Percentiles rank a stretch among this genome's conserved stretches.
phyloP scores from a whole-genome alignment of 1,284 basidiomycete species.

The Microbotryum scabiosae region DNA sequence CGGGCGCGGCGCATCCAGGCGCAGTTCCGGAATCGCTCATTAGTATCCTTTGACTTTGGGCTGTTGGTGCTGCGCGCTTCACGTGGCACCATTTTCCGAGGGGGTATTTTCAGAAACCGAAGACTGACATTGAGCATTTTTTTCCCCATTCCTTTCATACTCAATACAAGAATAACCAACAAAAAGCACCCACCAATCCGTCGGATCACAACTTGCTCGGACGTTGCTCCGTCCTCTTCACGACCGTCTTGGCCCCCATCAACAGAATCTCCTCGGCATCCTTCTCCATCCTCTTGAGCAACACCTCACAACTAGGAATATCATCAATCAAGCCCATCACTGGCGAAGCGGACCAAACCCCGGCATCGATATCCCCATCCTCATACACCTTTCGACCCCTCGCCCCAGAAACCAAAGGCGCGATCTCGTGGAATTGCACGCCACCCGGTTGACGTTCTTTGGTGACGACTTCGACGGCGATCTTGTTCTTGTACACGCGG shows the following conservation, averaged over 20 bases:
- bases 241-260: slow-evolving; percentile 15
- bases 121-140: too few species aligned
- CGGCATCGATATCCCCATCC: slow-evolving; percentile 62
- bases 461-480: slow-evolving; percentile 68
- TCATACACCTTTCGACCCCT: slow-evolving; percentile 74
- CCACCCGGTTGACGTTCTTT: slow-evolving; percentile 72
- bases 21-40: too few species aligned
- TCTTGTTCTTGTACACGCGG: slow-evolving; percentile 49
- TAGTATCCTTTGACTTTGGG: too few species aligned
- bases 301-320: slow-evolving; percentile 70
- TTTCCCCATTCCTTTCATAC: too few species aligned
- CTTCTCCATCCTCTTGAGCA: slow-evolving; percentile 61
- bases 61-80: too few species aligned
- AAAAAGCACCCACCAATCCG: background rate
- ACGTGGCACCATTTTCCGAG: too few species aligned
- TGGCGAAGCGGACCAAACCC: slow-evolving; percentile 58
- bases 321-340: slow-evolving; percentile 72
- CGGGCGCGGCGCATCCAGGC: too few species aligned
- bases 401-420: slow-evolving; percentile 56
- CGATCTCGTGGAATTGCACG: slow-evolving; percentile 71
- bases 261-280: slow-evolving; percentile 55
- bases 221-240: background rate
- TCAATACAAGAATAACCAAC: too few species aligned
- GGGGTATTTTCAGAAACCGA: too few species aligned
- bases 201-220: slow-evolving; percentile 20